Base-by-base conservation (phyloP, 768 basidiomycete species). In the Suillus alpinus region DNA sequence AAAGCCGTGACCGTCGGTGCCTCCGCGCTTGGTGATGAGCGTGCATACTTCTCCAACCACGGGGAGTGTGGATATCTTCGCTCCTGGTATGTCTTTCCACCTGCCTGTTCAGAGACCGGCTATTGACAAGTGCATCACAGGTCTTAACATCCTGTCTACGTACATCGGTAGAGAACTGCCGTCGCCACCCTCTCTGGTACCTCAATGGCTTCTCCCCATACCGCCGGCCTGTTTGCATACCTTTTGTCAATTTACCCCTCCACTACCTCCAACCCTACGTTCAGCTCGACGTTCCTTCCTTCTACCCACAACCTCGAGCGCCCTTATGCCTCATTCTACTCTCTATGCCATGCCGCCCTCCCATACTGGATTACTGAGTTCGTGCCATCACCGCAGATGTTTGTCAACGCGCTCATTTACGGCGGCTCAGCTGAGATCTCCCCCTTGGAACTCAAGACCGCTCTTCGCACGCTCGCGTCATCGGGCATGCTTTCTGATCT, bases 1-100 rank as follows among this genome's bases (percentile, higher is more conserved):
- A 86, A 91, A 58, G 93, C 96, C 16, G 84, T 99, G 63, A 98
- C 97, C 55, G 96, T 98, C 59, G 97, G 91, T 66, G 97, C 97
- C 34, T 90, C 89, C 3, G 2, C 92, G 1, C 80, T 94, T 26
- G 81, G 75, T 47, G 92, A 94, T 64, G 86, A 88, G 62, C 87
- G 92, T 49, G 92, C 92, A 6, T 91, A 91, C 77, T 94, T 97
- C 82, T 95, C 94, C 71, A 99, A 99, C 84, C 82, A 79, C 67
- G 97, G 96, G 20, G 65, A 78, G 95, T 70, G 95, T 98, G 57
- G 93, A 98, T 68, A 82, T 98, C 63, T 95, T 97, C 67, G 95
- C 85, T 36, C 96, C 95, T 56, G 93, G 86, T 78, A 67, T 56
- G 76, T 71, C 23, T 29, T 31, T 50, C 26, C 29, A 37, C 78